Evolutionary conservation across 2,329 filamentous ascomycete genomes (phyloP), one percentile per base, ranked within the genome.

Genomic region (Nemania sp.): DNA sequence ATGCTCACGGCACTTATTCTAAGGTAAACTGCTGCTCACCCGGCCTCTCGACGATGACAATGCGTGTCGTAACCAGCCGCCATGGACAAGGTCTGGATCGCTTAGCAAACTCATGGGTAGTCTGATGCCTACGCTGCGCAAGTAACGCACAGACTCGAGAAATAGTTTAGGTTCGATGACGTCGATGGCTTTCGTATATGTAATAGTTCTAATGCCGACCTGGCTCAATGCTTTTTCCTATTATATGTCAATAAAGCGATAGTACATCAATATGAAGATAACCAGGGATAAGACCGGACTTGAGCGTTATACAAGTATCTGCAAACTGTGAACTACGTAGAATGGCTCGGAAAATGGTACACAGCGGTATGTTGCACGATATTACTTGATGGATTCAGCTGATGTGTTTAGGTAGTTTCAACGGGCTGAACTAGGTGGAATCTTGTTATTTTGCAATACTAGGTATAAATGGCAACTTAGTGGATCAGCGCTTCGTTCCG

Each of bases 81-180:
- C 17, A 18, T 58, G 13, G 15, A 55, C 53, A 17, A 35, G 32
- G 37, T 51, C 15, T 39, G 58, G 42, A 11, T 62, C 25, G 51
- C 47, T 29, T 48, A 57, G 20, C 11, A 49, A 37, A 50, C 37
- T 45, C 43, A 47, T 37, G 25, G 39, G 35, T 42, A 46, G 21
- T 42, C 17, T 46, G 18, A 45, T 43, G 32, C 13, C 43, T 37
- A 49, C 17, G 34, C 34, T 21, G 49, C 43, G 39, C 21, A 42
- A 51, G 3, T 4, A 39, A 11, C 15, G 35, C 11, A n/a, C 35
- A 32, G 45, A 45, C 15, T 6, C 13, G 18, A 13, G 51, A 51
- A 20, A 51, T 6, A 29, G 12, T 37, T 54, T 40, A 40, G 42
- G 43, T 45, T 51, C 50, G 13, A 60, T 71, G 69, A 71, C 66